A percentile compares a stretch with the other conserved stretches of the same genome.
Conservation (phyloP, 2,329 filamentous ascomycete species). For the Neonectria faginata region DNA sequence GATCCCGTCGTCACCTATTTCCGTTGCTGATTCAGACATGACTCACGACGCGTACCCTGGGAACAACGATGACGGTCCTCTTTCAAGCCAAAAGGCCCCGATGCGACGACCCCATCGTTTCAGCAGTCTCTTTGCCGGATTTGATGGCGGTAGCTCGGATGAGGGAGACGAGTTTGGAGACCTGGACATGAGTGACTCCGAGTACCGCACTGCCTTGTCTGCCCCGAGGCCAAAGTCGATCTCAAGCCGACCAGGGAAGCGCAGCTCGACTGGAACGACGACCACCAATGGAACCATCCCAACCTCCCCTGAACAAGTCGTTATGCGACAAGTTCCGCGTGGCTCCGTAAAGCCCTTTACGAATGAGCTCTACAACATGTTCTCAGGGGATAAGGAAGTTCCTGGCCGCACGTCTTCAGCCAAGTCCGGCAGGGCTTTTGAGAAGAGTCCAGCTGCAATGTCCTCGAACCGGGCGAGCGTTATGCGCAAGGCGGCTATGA, state of each 20-base stretch:
- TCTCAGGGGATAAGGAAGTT: conserved; percentile 52
- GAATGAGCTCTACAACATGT: conserved; percentile 61
- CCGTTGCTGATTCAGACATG: conserved; percentile 54
- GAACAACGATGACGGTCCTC: conserved; percentile 83
- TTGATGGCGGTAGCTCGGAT: conserved; percentile 78
- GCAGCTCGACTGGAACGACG: conserved; percentile 51
- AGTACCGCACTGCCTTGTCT: conserved; percentile 74
- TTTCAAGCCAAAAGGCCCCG: conserved; percentile 69
- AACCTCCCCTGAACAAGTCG: conserved; percentile 58
- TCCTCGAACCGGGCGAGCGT: conserved; percentile 64
- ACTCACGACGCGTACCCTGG: conserved; percentile 76
- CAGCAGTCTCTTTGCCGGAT: conserved; percentile 88
- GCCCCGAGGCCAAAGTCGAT: conserved; percentile 67
- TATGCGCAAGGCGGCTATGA: conserved; percentile 83
- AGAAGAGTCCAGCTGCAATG: conserved; percentile 53
- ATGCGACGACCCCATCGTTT: conserved; percentile 78
- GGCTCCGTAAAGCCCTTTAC: conserved; percentile 51
- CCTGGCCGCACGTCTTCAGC: conserved; percentile 34
- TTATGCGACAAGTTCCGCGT: conserved; percentile 45
- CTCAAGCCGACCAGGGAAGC: conserved; percentile 54
- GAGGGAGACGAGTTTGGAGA: conserved; percentile 73
- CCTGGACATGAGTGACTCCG: conserved; percentile 72
- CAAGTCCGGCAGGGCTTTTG: conserved; percentile 52
- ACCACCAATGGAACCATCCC: conserved; percentile 50
- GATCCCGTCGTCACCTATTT: conserved; percentile 62